A percentile compares a stretch with the other conserved stretches of the same genome.
These are phyloP conservation scores for Glycyrrhiza uralensis DNA, from an alignment of 306 rosid species.

Conservation along the genomic window DNA sequence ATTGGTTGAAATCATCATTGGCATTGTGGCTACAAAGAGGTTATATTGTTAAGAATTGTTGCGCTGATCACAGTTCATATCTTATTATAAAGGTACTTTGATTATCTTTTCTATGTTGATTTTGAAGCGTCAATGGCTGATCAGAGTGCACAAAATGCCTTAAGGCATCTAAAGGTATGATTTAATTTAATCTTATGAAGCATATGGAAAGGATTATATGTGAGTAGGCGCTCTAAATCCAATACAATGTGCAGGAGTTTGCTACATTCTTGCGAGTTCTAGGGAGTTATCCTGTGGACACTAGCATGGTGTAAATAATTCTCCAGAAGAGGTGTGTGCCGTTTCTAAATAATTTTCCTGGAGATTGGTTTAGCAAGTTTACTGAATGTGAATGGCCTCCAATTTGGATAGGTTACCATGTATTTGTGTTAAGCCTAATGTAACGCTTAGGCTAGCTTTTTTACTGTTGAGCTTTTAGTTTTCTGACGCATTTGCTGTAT, in stretches of 20 bases:
- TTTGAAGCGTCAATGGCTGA: slow-evolving; percentile 99
- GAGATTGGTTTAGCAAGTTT: slow-evolving; percentile 7
- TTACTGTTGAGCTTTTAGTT: neutral
- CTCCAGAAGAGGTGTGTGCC: slow-evolving; percentile 29
- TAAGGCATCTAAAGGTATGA: slow-evolving; percentile 68
- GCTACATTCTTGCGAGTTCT: slow-evolving; percentile 95
- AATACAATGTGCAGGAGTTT: slow-evolving; percentile 60
- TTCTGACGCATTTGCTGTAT: slow-evolving; percentile 15
- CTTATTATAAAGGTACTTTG: slow-evolving; percentile 70
- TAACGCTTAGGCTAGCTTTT: neutral
- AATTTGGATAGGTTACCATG: neutral
- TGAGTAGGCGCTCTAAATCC: slow-evolving; percentile 15
- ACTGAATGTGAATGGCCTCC: slow-evolving; percentile 1
- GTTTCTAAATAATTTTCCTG: neutral
- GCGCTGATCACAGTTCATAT: slow-evolving; percentile 25
- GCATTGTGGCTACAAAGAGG: slow-evolving; percentile 8
- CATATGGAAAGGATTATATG: slow-evolving; percentile 19
- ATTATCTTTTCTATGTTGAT: slow-evolving; percentile 92
- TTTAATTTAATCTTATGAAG: slow-evolving; percentile 6
- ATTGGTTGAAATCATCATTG: neutral
- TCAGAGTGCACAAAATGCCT: slow-evolving; percentile 85
- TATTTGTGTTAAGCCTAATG: neutral
- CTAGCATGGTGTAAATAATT: slow-evolving; percentile 44
- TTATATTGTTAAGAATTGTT: slow-evolving; percentile 4
- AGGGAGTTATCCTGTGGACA: slow-evolving; percentile 95